Conservation (phyloP, 2,329 filamentous ascomycete genomes). For the Clonostachys byssicola region DNA sequence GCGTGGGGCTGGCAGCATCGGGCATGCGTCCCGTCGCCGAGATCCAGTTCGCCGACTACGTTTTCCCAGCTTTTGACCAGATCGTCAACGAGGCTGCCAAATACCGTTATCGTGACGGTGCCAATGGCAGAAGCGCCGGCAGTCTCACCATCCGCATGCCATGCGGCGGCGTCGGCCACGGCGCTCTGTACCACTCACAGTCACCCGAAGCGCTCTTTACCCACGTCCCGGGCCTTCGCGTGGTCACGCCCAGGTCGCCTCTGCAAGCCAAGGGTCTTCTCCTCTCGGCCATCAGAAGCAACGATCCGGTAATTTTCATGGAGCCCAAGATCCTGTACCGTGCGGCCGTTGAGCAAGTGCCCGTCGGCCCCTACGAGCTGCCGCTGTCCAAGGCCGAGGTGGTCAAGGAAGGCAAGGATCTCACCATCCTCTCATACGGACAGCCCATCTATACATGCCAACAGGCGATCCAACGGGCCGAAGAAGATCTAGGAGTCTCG, state of each 20-base stretch:
- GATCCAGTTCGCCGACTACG: conserved; percentile 94
- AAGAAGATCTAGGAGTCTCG: conserved; percentile 69
- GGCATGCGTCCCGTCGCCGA: conserved; percentile 92
- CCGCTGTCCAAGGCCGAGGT: conserved; percentile 84
- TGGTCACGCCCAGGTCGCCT: conserved; percentile 83
- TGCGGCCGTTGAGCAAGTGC: conserved; percentile 88
- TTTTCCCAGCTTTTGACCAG: conserved; percentile 91
- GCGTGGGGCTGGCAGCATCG: conserved; percentile 82
- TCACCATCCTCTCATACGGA: conserved; percentile 86
- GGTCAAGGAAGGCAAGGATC: conserved; percentile 71
- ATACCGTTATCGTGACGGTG: conserved; percentile 71
- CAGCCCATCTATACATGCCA: conserved; percentile 84
- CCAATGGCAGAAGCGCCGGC: conserved; percentile 57
- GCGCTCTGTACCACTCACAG: conserved; percentile 83
- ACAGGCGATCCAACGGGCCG: conserved; percentile 69
- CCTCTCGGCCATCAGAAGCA: conserved; percentile 70
- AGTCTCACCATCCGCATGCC: conserved; percentile 89
- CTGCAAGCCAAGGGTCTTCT: conserved; percentile 85
- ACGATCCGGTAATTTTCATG: conserved; percentile 89
- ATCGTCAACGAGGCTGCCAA: conserved; percentile 92
- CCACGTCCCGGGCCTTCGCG: conserved; percentile 79
- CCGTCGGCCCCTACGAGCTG: conserved; percentile 73
- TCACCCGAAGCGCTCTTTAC: conserved; percentile 86
- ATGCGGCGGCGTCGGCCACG: conserved; percentile 83
- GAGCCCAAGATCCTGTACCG: conserved; percentile 93